Percentiles rank a stretch among this genome's conserved stretches.
Conservation (phyloP, 2,329 filamentous ascomycete genomes). For the Xylaria arbuscula region DNA sequence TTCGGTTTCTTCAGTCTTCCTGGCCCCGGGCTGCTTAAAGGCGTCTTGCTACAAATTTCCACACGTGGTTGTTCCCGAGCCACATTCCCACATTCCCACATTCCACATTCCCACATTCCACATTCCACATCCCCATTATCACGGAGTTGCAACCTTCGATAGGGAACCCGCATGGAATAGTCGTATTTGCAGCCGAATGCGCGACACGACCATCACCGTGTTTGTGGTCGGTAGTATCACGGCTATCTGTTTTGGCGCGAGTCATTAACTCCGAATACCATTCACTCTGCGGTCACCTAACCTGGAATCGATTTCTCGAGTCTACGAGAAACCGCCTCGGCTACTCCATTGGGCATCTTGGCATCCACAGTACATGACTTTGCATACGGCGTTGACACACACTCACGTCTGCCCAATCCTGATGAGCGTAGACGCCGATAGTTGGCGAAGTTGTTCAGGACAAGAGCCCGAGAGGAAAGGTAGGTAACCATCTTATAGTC, state of each 20-base stretch:
- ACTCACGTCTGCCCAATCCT: not conserved
- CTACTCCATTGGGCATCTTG: slow-evolving; percentile 6
- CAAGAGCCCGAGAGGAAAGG: not conserved
- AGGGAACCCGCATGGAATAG: not conserved
- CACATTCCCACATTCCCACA: not conserved
- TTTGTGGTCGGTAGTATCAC: not conserved
- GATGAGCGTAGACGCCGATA: not conserved
- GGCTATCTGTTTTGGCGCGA: slow-evolving; percentile 10
- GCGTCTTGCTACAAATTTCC: slow-evolving; percentile 8
- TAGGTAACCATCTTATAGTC: too few relatives aligned
- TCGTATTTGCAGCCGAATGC: slow-evolving; percentile 1
- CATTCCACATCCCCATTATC: not conserved
- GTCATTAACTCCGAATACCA: slow-evolving; percentile 17
- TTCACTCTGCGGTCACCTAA: not conserved
- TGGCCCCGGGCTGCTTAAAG: not conserved
- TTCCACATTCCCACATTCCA: too few relatives aligned
- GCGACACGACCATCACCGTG: not conserved
- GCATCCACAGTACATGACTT: slow-evolving; percentile 1
- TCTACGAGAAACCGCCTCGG: not conserved
- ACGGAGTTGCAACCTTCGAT: not conserved
- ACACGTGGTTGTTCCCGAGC: not conserved
- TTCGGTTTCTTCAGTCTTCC: not conserved
- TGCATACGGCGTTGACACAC: not conserved
- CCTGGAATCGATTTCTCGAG: not conserved
- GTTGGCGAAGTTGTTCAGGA: slow-evolving; percentile 3